Percentiles rank a stretch among this genome's conserved stretches.
Evolutionary conservation across 2,329 filamentous ascomycete genomes (phyloP).

Genomic region (Talaromyces funiculosus): DNA sequence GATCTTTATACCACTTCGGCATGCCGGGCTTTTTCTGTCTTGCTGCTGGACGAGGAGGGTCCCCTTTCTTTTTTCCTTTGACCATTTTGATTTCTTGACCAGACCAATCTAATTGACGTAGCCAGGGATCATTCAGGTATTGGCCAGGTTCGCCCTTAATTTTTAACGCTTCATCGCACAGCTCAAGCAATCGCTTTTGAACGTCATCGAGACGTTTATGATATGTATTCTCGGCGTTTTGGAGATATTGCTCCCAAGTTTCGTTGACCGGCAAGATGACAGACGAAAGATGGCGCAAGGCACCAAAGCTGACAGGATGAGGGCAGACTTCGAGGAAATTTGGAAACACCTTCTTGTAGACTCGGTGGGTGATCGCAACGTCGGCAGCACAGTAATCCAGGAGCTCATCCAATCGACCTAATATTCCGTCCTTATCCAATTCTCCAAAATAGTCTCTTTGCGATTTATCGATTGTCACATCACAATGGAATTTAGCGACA

Average conservation of each 20-base stretch:
- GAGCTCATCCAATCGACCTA: constrained; percentile 69
- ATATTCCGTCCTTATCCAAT: constrained; percentile 65
- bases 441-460: constrained; percentile 81
- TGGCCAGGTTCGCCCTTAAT: constrained; percentile 63
- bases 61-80: constrained; percentile 82
- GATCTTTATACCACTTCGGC: constrained; percentile 92
- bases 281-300: constrained; percentile 83
- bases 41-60: constrained; percentile 69
- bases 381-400: constrained; percentile 93
- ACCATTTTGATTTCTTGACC: constrained; percentile 87
- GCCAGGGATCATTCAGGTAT: constrained; percentile 80
- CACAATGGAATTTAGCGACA: constrained; percentile 93
- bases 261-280: constrained; percentile 87
- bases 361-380: constrained; percentile 83
- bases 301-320: constrained; percentile 95
- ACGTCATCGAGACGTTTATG: constrained; percentile 71
- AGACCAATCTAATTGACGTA: constrained; percentile 91
- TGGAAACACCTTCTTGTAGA: constrained; percentile 91
- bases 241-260: constrained; percentile 79
- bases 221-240: constrained; percentile 80
- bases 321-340: constrained; percentile 85
- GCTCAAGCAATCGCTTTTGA: constrained; percentile 62
- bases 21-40: constrained; percentile 91
- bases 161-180: constrained; percentile 72
- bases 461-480: constrained; percentile 85